phyloP scores from a whole-genome alignment of 164 flowering plant species.

The Aristolochia contorta region DNA sequence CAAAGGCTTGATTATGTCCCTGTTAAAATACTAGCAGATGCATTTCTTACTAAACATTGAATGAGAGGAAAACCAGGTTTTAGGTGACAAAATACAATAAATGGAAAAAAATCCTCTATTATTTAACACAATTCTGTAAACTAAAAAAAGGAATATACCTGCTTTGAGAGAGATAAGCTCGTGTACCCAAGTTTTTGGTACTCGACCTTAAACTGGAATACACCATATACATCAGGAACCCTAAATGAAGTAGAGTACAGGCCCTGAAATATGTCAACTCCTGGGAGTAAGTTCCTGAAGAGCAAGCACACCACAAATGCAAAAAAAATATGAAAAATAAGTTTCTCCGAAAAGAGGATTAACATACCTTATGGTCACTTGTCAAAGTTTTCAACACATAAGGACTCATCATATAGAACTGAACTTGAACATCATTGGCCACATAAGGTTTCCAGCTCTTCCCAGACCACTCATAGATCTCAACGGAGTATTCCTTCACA shows the following conservation, averaged over 20 bases:
- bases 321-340: background rate
- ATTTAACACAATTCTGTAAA: background rate
- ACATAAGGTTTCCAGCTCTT: conserved; percentile 87
- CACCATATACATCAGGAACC: conserved; percentile 99
- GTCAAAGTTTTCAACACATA: conserved; percentile 83
- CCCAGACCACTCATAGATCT: conserved; percentile 96
- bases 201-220: conserved; percentile 97
- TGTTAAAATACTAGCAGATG: too few relatives aligned
- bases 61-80: too few relatives aligned
- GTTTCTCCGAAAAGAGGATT: background rate
- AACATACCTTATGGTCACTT: conserved; percentile 62
- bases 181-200: conserved; percentile 92
- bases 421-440: conserved; percentile 87
- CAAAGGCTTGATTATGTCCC: too few relatives aligned
- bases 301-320: too few relatives aligned
- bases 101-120: too few relatives aligned
- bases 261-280: conserved; percentile 48
- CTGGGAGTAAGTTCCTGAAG: background rate
- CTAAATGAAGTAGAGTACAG: conserved; percentile 59
- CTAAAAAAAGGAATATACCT: conserved; percentile 43
- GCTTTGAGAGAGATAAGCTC: conserved; percentile 71
- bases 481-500: conserved; percentile 76
- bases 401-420: conserved; percentile 99
- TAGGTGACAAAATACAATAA: too few relatives aligned
- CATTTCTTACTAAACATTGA: too few relatives aligned